These are phyloP conservation scores for Arthrobotrys entomopaga DNA, from an alignment of 2,329 filamentous ascomycete species.

Conservation along the genomic window DNA sequence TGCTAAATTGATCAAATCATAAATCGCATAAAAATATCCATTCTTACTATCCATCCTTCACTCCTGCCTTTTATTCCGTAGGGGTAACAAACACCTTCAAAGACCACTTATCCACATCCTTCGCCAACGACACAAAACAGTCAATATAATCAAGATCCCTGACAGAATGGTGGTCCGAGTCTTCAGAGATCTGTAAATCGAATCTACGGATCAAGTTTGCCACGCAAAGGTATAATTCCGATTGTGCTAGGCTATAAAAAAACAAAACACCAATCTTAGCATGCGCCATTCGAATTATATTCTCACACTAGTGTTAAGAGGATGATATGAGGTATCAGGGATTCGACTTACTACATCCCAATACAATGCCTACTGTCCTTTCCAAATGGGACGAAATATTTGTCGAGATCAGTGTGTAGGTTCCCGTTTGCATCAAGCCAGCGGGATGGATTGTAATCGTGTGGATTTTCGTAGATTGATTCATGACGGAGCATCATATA, in stretches of 20 bases:
- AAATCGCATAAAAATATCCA: too few relatives aligned
- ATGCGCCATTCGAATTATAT: not conserved
- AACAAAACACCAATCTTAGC: not conserved
- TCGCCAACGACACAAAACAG: conserved; percentile 36
- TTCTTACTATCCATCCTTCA: too few relatives aligned
- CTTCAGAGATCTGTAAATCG: conserved; percentile 23
- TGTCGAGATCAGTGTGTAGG: conserved; percentile 25
- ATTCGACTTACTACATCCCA: conserved; percentile 25
- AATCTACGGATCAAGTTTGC: conserved; percentile 17
- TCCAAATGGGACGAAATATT: conserved; percentile 31
- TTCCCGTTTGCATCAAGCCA: conserved; percentile 24
- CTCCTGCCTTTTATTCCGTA: too few relatives aligned
- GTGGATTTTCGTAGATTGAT: conserved; percentile 23
- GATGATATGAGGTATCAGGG: not conserved
- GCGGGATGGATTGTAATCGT: conserved; percentile 23
- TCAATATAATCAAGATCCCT: conserved; percentile 33
- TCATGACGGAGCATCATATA: conserved; percentile 30
- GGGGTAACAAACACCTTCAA: conserved; percentile 21
- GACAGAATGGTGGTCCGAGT: conserved; percentile 15
- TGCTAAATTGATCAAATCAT: too few relatives aligned
- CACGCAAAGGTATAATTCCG: conserved; percentile 24
- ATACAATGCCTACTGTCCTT: conserved; percentile 35
- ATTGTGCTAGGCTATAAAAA: conserved; percentile 29
- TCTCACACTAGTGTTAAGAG: not conserved
- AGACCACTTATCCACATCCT: conserved; percentile 23